phyloP scores from a whole-genome alignment of 495 filamentous ascomycete species.

The Viridothelium virens region DNA sequence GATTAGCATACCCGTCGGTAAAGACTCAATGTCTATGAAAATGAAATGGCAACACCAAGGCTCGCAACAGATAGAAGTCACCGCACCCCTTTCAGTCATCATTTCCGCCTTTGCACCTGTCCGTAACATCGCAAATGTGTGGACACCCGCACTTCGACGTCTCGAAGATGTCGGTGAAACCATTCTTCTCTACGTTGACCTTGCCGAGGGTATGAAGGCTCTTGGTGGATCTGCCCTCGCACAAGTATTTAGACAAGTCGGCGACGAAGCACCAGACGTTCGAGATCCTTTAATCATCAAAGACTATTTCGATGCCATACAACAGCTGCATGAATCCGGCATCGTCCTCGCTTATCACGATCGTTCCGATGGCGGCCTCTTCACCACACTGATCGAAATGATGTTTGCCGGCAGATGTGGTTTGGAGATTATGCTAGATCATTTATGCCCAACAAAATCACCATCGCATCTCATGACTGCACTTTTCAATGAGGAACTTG shows the following conservation, averaged over 20 bases:
- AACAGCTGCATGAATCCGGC: conserved; percentile 74
- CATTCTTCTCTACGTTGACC: conserved; percentile 82
- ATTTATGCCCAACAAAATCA: conserved; percentile 48
- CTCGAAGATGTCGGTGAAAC: conserved; percentile 84
- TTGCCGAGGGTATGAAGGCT: conserved; percentile 67
- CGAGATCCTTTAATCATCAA: conserved; percentile 72
- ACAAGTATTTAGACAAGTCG: conserved; percentile 83
- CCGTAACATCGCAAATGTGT: conserved; percentile 69
- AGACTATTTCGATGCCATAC: conserved; percentile 85
- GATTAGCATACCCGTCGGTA: conserved; percentile 89
- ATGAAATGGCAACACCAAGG: conserved; percentile 82
- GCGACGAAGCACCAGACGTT: conserved; percentile 76
- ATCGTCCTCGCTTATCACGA: conserved; percentile 95
- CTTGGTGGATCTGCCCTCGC: conserved; percentile 89
- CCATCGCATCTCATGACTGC: conserved; percentile 59
- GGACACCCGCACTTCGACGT: conserved; percentile 82
- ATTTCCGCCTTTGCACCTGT: conserved; percentile 86
- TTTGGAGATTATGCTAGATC: conserved; percentile 74
- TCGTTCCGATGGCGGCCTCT: conserved; percentile 82
- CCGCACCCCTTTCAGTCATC: conserved; percentile 80
- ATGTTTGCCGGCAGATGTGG: conserved; percentile 96
- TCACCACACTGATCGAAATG: conserved; percentile 92
- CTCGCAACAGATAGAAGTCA: conserved; percentile 72
- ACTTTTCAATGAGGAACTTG: conserved; percentile 95
- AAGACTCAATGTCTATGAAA: conserved; percentile 99